Evolutionary conservation across 805 yeast genomes (phyloP), one percentile per base, ranked within the genome.

Genomic region (Vanderwaltozyma verrucispora): DNA sequence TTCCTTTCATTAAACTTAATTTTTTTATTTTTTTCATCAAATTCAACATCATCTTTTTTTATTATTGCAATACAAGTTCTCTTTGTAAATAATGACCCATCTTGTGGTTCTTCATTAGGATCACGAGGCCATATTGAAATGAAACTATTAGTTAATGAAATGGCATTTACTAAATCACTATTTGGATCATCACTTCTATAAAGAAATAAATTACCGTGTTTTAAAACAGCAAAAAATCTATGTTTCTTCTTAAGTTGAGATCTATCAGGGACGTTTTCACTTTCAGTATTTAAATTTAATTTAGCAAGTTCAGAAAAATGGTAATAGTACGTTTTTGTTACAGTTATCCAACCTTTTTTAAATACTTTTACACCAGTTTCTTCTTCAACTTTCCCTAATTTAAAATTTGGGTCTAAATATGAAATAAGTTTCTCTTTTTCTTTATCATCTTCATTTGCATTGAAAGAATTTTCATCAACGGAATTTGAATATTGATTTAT

Each of bases 181-280:
- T 42, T 45, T 1, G 45, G 42, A 2, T 51, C 27, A 30, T 79
- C 81, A 51, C 82, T 85, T 42, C 75, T 74, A 61, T 84, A 89
- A n/a, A 92, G 64, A 52, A 88, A 85, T 38, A 92, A 60, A 52
- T 87, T 87, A 0, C 96, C 95, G 51, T 88, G 96, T 50, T 83
- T 80, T 36, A 87, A 63, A 0, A 83, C 76, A 1, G 80, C 88
- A 54, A 62, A 82, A 51, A 68, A 82, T 30, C 76, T 63, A 51
- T 79, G 83, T 49, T 63, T 68, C 38, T 64, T 51, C 38, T 62
- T 62, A 23, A 67, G 47, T 36, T 64, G 65, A 10, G 53, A 47
- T 34, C 63, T 46, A 21, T 47, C 48, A 9, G 49, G 43, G 15
- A 48, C 28, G 17, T 37, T 39, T 7, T 42, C 43, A n/a, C 34